Conservation (phyloP, 2,329 filamentous ascomycete species). For the Cordyceps tenuipes region DNA sequence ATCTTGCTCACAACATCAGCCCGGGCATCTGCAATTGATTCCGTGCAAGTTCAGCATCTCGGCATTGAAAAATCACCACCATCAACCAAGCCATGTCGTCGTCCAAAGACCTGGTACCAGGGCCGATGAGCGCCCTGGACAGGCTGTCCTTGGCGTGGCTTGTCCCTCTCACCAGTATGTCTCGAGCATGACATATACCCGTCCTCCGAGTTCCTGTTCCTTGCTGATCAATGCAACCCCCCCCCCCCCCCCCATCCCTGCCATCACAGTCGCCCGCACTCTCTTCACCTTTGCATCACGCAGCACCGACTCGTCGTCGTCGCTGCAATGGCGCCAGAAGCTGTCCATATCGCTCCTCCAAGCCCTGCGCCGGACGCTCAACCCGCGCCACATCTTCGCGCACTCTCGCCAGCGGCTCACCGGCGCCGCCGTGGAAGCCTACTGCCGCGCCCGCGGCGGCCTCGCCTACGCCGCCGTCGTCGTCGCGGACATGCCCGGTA, state of each 20-base stretch:
- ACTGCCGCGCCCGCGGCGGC: background rate
- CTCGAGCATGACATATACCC: too few relatives aligned
- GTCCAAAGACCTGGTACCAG: background rate
- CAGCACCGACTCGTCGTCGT: background rate
- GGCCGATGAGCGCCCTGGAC: background rate
- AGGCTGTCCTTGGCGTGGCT: background rate
- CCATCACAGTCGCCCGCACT: background rate
- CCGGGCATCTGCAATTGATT: too few relatives aligned
- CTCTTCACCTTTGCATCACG: background rate
- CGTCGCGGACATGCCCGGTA: background rate
- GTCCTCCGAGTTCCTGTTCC: too few relatives aligned
- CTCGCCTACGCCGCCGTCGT: background rate
- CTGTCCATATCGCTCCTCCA: background rate
- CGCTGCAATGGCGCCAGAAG: constrained; percentile 2
- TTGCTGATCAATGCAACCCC: background rate
- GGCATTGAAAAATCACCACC: too few relatives aligned
- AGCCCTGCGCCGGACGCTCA: background rate
- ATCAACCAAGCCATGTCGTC: background rate
- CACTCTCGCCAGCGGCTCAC: background rate
- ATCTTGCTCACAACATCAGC: too few relatives aligned
- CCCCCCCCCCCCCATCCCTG: too few relatives aligned
- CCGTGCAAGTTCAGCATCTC: too few relatives aligned
- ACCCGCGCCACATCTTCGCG: background rate
- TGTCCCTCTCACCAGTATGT: background rate
- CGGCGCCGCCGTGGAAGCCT: background rate